Conservation (phyloP, 2,329 filamentous ascomycete species). For the Neurospora sp. region DNA sequence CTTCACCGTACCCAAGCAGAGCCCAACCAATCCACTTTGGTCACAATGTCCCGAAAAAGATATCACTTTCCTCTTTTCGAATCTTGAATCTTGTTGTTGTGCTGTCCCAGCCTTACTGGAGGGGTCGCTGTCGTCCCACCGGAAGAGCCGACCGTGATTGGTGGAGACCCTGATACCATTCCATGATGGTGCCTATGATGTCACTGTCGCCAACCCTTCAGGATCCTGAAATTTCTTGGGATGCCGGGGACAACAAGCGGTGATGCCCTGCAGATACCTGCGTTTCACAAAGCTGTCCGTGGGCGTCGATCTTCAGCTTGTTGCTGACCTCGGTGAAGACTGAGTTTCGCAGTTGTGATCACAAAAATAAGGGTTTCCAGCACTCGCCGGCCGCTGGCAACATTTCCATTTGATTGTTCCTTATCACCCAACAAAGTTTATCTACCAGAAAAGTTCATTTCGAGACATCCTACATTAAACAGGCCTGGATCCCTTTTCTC, state of each 20-base stretch:
- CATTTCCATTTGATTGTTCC: neutral
- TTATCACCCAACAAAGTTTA: neutral
- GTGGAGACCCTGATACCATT: neutral
- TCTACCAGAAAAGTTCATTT: neutral
- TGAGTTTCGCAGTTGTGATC: neutral
- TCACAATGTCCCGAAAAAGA: neutral
- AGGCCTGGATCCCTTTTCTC: neutral
- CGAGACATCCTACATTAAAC: neutral
- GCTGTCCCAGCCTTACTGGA: neutral
- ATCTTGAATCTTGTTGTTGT: neutral
- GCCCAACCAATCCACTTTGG: neutral
- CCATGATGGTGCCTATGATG: neutral
- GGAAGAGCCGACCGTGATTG: neutral
- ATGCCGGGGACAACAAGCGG: neutral
- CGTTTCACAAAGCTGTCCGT: neutral
- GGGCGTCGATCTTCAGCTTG: neutral
- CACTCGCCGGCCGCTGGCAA: neutral
- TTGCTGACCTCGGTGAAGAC: neutral
- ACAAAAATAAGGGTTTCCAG: neutral
- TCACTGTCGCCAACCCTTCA: neutral
- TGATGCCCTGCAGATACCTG: neutral
- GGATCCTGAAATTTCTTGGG: neutral
- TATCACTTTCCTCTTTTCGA: neutral
- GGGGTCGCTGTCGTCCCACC: neutral
- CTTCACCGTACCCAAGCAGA: neutral